phyloP scores from a whole-genome alignment of 2,329 filamentous ascomycete genomes.

The Fusarium xylarioides region DNA sequence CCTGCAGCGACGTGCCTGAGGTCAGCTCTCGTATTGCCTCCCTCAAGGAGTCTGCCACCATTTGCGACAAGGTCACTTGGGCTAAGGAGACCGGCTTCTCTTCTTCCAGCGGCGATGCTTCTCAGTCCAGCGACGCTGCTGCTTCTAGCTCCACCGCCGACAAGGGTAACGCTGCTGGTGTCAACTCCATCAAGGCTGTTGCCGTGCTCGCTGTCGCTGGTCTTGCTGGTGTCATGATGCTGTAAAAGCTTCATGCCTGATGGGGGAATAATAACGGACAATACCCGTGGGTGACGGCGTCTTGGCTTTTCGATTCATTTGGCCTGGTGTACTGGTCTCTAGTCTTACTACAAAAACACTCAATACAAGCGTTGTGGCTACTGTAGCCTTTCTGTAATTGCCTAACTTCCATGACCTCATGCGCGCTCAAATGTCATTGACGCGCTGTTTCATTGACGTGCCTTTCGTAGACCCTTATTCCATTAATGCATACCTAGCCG shows the following conservation, averaged over 20 bases:
- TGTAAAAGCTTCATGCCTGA: neutral
- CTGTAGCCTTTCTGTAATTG: neutral
- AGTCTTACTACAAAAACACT: neutral
- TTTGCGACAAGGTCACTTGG: slow-evolving; percentile 23
- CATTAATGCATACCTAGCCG: neutral
- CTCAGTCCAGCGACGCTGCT: neutral
- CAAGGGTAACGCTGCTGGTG: slow-evolving; percentile 6
- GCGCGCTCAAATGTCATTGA: neutral
- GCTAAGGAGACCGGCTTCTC: slow-evolving; percentile 18
- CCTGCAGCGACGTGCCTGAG: slow-evolving; percentile 44
- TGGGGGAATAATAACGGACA: neutral
- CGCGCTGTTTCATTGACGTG: too few relatives aligned
- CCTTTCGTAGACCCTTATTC: too few relatives aligned
- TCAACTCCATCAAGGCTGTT: slow-evolving; percentile 17
- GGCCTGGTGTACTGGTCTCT: neutral
- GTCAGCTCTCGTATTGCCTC: slow-evolving; percentile 12
- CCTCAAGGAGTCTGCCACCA: neutral
- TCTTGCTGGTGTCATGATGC: slow-evolving; percentile 28
- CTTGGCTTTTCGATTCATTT: neutral
- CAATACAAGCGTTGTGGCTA: neutral
- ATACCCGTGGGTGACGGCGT: neutral
- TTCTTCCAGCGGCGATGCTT: neutral
- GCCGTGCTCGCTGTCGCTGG: slow-evolving; percentile 15
- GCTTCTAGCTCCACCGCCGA: neutral
- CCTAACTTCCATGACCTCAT: neutral